phyloP scores from a whole-genome alignment of 1,139 yeast species.

The Citeromyces hawaiiensis region DNA sequence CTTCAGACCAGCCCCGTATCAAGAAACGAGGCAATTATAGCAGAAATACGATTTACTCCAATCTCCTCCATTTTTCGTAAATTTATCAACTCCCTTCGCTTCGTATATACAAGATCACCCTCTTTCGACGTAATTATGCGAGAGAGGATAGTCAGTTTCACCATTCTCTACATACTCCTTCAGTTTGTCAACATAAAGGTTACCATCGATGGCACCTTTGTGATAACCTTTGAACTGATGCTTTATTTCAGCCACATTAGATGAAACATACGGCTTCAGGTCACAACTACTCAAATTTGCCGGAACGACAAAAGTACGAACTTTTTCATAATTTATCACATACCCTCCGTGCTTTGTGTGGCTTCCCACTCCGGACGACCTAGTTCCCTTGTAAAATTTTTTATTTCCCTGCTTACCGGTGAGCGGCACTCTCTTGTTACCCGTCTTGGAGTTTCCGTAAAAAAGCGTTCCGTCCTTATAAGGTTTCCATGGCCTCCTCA shows the following conservation, averaged over 20 bases:
- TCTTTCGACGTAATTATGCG: constrained; percentile 27
- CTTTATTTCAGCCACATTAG: constrained; percentile 55
- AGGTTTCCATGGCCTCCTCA: constrained; percentile 84
- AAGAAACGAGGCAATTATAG: too few relatives aligned
- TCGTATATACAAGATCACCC: constrained; percentile 13
- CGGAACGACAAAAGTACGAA: constrained; percentile 86
- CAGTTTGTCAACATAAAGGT: constrained; percentile 58
- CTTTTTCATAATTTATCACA: constrained; percentile 70
- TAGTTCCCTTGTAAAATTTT: constrained; percentile 88
- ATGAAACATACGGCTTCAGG: constrained; percentile 64
- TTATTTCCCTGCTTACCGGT: constrained; percentile 93
- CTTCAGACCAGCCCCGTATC: too few relatives aligned
- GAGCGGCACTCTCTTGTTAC: constrained; percentile 74
- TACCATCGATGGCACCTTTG: constrained; percentile 65
- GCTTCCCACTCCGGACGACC: constrained; percentile 86
- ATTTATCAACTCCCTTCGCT: too few relatives aligned
- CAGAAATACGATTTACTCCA: too few relatives aligned
- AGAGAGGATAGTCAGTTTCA: constrained; percentile 19
- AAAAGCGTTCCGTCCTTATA: constrained; percentile 73
- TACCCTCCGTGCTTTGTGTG: constrained; percentile 67
- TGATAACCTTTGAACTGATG: constrained; percentile 59
- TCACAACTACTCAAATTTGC: constrained; percentile 20
- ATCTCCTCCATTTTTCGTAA: too few relatives aligned
- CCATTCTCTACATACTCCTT: constrained; percentile 72
- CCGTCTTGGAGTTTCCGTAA: constrained; percentile 66